These are phyloP conservation scores for Pleurotus tuoliensis DNA, from an alignment of 768 basidiomycete species.

Conservation along the genomic window DNA sequence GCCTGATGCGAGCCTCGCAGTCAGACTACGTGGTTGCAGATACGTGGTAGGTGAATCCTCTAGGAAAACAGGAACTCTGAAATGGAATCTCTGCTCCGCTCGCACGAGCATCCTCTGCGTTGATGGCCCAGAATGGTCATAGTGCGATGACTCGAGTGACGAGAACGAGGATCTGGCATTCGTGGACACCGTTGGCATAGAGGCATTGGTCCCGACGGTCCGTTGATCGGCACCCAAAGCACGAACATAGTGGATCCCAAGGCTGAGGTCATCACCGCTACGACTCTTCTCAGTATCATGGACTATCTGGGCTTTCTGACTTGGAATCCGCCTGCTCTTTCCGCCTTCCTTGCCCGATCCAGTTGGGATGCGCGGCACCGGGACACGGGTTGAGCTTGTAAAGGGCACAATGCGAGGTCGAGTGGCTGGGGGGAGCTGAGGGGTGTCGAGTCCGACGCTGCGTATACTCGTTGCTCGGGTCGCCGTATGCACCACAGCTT, in stretches of 20 bases:
- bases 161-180: slow-evolving; percentile 54
- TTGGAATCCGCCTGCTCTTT: slow-evolving; percentile 46
- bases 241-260: slow-evolving; percentile 69
- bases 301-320: slow-evolving; percentile 64
- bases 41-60: slow-evolving; percentile 9
- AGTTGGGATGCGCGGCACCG: slow-evolving; percentile 48
- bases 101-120: slow-evolving; percentile 47
- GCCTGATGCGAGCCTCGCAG: slow-evolving; percentile 49
- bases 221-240: slow-evolving; percentile 55
- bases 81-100: slow-evolving; percentile 55
- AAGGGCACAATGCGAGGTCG: slow-evolving; percentile 70
- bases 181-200: slow-evolving; percentile 32
- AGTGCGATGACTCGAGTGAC: slow-evolving; percentile 58
- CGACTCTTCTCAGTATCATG: slow-evolving; percentile 33
- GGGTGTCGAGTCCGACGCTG: slow-evolving; percentile 31
- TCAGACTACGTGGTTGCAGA: slow-evolving; percentile 17
- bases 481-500: slow-evolving; percentile 44
- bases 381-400: slow-evolving; percentile 63
- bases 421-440: slow-evolving; percentile 22
- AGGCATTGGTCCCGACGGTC: slow-evolving; percentile 20
- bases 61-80: slow-evolving; percentile 41
- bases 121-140: slow-evolving; percentile 29
- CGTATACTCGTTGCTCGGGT: slow-evolving; percentile 52
- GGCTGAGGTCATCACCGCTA: slow-evolving; percentile 61
- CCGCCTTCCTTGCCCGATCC: slow-evolving; percentile 22